A percentile compares a stretch with the other conserved stretches of the same genome.
Conservation (phyloP, 192 early-diverging fungal species). For the Kappamyces sp. region DNA sequence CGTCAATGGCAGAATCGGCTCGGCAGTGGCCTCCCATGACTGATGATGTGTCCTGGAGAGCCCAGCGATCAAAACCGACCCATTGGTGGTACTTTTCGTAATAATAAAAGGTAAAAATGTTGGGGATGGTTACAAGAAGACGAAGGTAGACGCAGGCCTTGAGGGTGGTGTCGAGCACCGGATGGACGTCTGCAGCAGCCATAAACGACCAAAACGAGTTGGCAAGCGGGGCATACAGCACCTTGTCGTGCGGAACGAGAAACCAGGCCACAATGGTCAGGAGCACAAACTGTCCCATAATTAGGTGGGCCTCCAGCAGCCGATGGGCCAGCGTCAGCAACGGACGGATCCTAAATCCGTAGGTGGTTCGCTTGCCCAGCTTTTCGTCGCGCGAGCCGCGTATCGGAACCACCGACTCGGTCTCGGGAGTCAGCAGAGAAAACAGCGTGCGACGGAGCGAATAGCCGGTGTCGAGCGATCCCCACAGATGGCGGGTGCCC, state of each 20-base stretch:
- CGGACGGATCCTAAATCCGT: conserved; percentile 2
- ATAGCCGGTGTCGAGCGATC: conserved; percentile 65
- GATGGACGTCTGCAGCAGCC: conserved; percentile 24
- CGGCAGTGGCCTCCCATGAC: conserved; percentile 1
- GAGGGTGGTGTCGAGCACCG: conserved; percentile 25
- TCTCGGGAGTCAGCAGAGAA: conserved; percentile 11
- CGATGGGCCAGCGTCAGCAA: conserved; percentile 30
- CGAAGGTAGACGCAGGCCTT: conserved; percentile 33
- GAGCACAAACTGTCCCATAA: conserved; percentile 39
- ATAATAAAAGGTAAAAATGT: conserved; percentile 36
- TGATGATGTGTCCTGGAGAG: conserved; percentile 23
- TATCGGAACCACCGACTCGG: conserved; percentile 21
- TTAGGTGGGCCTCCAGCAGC: conserved; percentile 41
- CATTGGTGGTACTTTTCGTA: conserved; percentile 50
- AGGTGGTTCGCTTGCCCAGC: conserved; percentile 24
- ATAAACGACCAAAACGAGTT: conserved; percentile 23
- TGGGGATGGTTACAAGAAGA: conserved; percentile 32
- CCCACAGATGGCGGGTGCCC: conserved; percentile 68
- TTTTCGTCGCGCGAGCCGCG: conserved; percentile 22
- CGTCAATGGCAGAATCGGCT: conserved; percentile 22
- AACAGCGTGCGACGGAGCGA: conserved; percentile 37
- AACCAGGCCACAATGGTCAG: conserved; percentile 30
- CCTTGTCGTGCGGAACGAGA: conserved; percentile 25
- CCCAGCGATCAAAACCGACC: conserved; percentile 47
- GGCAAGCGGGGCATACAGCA: conserved; percentile 19